Evolutionary conservation across 2,329 filamentous ascomycete genomes (phyloP).

Genomic region (Penicillium sp.): DNA sequence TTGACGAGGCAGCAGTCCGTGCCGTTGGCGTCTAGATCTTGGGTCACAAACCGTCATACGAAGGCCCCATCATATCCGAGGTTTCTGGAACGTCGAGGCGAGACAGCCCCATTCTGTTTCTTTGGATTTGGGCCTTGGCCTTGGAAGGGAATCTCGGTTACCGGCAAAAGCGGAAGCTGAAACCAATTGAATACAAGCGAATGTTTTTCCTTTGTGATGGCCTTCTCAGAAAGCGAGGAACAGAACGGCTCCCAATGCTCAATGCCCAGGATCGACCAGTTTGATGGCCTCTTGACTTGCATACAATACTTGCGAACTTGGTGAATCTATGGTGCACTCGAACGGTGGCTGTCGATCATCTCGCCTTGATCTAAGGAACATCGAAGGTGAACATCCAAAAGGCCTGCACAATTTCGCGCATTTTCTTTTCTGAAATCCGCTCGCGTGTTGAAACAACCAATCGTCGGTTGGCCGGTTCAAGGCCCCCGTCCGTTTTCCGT

Average conservation of each 20-base stretch:
- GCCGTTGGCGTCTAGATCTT: slow-evolving; percentile 27
- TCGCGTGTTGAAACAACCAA: not conserved
- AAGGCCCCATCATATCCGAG: slow-evolving; percentile 24
- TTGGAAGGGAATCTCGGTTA: slow-evolving; percentile 5
- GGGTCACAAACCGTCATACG: slow-evolving; percentile 25
- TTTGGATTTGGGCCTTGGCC: slow-evolving; percentile 10
- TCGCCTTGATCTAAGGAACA: slow-evolving; percentile 4
- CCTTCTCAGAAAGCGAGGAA: not conserved
- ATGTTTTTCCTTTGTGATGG: not conserved
- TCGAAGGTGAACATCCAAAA: not conserved
- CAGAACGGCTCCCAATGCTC: not conserved
- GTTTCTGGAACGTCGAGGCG: slow-evolving; percentile 27
- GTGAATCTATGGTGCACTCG: not conserved
- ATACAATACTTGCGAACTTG: not conserved
- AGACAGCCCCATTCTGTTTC: slow-evolving; percentile 18
- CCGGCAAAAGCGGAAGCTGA: slow-evolving; percentile 6
- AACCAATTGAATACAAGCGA: not conserved
- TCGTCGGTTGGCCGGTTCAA: not conserved
- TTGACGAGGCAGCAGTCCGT: slow-evolving; percentile 24
- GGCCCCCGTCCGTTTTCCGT: not conserved
- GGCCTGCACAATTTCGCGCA: not conserved
- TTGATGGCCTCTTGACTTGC: not conserved
- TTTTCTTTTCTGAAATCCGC: not conserved
- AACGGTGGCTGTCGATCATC: slow-evolving; percentile 10
- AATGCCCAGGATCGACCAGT: not conserved